These are phyloP conservation scores for Lathyrus tuberosus DNA, from an alignment of 306 rosid species.

Conservation along the genomic window DNA sequence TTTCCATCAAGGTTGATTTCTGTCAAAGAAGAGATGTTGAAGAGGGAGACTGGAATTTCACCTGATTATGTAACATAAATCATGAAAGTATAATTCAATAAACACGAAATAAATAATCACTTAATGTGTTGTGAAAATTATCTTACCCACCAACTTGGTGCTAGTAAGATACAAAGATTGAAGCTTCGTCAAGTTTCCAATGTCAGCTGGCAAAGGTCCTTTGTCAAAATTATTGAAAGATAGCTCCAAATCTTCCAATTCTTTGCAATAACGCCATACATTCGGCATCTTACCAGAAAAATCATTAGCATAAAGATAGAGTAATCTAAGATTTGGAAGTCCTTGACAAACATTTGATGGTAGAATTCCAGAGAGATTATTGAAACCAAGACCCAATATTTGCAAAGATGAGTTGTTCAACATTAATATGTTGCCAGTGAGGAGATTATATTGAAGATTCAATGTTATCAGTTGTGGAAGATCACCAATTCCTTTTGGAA, in stretches of 20 bases:
- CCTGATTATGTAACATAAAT: constrained; percentile 4
- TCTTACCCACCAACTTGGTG: constrained; percentile 27
- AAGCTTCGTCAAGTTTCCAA: constrained; percentile 25
- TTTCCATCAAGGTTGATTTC: neutral
- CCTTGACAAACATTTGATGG: constrained; percentile 30
- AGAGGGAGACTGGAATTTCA: constrained; percentile 33
- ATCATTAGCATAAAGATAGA: neutral
- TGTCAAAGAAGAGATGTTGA: constrained; percentile 35
- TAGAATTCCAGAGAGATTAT: constrained; percentile 26
- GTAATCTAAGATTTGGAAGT: constrained; percentile 23
- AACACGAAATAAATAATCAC: neutral
- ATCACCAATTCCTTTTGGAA: constrained; percentile 30
- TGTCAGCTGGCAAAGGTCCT: constrained; percentile 23
- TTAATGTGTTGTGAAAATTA: neutral
- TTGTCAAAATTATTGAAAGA: constrained; percentile 1
- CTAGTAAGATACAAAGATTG: neutral
- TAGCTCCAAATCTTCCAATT: neutral
- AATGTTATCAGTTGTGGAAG: neutral
- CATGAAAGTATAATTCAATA: neutral
- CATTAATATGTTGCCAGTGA: constrained; percentile 21
- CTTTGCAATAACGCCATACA: constrained; percentile 31
- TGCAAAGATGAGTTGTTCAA: constrained; percentile 28
- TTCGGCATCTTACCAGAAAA: constrained; percentile 22
- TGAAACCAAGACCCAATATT: neutral
- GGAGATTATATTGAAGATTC: neutral